These are phyloP conservation scores for Zalaria sp. DNA, from an alignment of 2,329 filamentous ascomycete genomes.

Conservation along the genomic window DNA sequence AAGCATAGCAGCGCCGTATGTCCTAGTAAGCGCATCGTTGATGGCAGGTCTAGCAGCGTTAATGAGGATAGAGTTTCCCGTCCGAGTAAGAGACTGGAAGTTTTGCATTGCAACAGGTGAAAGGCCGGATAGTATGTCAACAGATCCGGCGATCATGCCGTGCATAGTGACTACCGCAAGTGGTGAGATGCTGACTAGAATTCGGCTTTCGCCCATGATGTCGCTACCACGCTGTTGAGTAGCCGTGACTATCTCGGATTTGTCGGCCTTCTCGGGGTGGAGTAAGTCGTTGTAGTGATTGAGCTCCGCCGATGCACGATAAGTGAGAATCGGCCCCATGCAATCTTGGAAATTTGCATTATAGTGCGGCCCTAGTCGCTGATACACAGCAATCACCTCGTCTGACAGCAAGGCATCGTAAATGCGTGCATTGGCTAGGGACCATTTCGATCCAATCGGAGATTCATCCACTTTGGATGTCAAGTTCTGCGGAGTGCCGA, in stretches of 20 bases:
- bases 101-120: constrained; percentile 57
- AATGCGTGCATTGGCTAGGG: constrained; percentile 75
- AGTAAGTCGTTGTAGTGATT: constrained; percentile 85
- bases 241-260: constrained; percentile 79
- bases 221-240: constrained; percentile 74
- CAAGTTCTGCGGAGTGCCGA: constrained; percentile 83
- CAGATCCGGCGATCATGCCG: constrained; percentile 6
- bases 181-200: constrained; percentile 73
- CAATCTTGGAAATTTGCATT: constrained; percentile 95
- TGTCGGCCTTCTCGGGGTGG: constrained; percentile 78
- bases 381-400: constrained; percentile 81
- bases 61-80: constrained; percentile 65
- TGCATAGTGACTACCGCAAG: constrained; percentile 69
- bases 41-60: constrained; percentile 80
- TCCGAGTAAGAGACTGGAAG: constrained; percentile 54
- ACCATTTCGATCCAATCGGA: constrained; percentile 68
- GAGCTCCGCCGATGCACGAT: constrained; percentile 78
- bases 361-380: constrained; percentile 78
- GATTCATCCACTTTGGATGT: constrained; percentile 61
- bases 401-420: constrained; percentile 82
- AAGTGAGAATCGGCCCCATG: constrained; percentile 90
- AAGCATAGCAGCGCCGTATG: constrained; percentile 68
- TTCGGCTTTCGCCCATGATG: constrained; percentile 65
- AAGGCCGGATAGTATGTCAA: constrained; percentile 55
- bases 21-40: constrained; percentile 71